phyloP scores from a whole-genome alignment of 257 asterid genomes.

The Parsonsia alboflavescens region DNA sequence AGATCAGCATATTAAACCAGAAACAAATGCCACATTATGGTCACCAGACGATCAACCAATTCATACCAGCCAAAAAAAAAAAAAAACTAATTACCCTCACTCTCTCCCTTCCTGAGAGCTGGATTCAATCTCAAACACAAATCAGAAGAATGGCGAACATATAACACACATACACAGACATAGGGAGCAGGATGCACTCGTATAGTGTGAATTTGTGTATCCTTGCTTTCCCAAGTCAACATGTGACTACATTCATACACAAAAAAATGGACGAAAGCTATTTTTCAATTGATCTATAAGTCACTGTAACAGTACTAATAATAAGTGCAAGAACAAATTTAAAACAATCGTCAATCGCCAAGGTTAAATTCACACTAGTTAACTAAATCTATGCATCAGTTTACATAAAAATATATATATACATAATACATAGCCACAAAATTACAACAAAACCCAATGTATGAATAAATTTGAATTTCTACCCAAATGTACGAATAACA shows the following conservation, averaged over 20 bases:
- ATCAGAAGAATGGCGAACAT: background rate
- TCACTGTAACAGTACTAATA: background rate
- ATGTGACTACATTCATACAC: background rate
- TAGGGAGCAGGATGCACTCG: background rate
- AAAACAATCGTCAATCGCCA: background rate
- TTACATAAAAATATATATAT: background rate
- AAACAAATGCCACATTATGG: background rate
- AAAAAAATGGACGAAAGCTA: background rate
- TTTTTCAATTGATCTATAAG: conserved; percentile 10
- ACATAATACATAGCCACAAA: no score
- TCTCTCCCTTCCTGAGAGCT: background rate
- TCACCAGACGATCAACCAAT: background rate
- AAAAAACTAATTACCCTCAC: no score
- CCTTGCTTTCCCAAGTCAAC: background rate
- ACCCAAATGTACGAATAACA: background rate
- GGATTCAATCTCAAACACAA: background rate
- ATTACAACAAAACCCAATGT: background rate
- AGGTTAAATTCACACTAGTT: background rate
- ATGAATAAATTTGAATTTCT: conserved; percentile 1
- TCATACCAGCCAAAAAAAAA: background rate
- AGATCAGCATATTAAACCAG: background rate
- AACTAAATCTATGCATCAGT: conserved; percentile 20
- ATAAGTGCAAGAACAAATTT: background rate
- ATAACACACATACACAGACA: background rate
- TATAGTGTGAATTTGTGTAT: background rate